These are phyloP conservation scores for Laburnicola sp. DNA, from an alignment of 2,329 filamentous ascomycete genomes.

Conservation along the genomic window DNA sequence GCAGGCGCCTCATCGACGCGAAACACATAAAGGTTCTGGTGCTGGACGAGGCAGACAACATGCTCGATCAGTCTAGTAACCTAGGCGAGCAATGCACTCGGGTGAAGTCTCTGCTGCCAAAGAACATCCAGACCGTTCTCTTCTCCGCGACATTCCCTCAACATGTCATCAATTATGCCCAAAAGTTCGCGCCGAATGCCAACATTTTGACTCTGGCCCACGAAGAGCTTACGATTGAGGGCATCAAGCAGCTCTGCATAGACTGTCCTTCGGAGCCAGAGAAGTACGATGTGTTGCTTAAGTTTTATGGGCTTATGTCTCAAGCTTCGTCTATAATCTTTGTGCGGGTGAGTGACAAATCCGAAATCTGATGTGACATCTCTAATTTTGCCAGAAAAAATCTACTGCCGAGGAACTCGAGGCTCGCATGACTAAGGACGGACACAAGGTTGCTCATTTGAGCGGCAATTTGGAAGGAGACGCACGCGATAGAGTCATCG, in stretches of 20 bases:
- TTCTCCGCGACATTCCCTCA: slow-evolving; percentile 95
- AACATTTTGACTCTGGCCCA: slow-evolving; percentile 86
- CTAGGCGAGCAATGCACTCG: slow-evolving; percentile 92
- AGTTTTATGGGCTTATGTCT: slow-evolving; percentile 94
- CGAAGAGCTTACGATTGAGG: slow-evolving; percentile 91
- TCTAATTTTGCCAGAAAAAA: slow-evolving; percentile 67
- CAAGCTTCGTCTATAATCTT: slow-evolving; percentile 98
- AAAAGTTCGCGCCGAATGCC: slow-evolving; percentile 80
- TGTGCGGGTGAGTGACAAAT: slow-evolving; percentile 67
- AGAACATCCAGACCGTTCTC: slow-evolving; percentile 79
- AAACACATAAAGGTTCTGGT: slow-evolving; percentile 78
- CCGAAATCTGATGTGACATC: slow-evolving; percentile 3
- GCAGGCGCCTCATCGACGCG: slow-evolving; percentile 72
- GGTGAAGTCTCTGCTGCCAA: slow-evolving; percentile 82
- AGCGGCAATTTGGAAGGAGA: slow-evolving; percentile 84
- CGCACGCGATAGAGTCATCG: slow-evolving; percentile 81
- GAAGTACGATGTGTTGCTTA: slow-evolving; percentile 87
- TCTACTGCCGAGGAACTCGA: slow-evolving; percentile 80
- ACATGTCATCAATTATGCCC: slow-evolving; percentile 80
- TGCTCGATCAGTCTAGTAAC: slow-evolving; percentile 87
- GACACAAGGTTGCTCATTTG: slow-evolving; percentile 87
- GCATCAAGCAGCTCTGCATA: slow-evolving; percentile 97
- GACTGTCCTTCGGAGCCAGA: slow-evolving; percentile 80
- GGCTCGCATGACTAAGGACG: slow-evolving; percentile 80
- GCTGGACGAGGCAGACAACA: slow-evolving; percentile 97